These are phyloP conservation scores for Macrophomina tecta DNA, from an alignment of 2,329 filamentous ascomycete genomes.

Conservation along the genomic window DNA sequence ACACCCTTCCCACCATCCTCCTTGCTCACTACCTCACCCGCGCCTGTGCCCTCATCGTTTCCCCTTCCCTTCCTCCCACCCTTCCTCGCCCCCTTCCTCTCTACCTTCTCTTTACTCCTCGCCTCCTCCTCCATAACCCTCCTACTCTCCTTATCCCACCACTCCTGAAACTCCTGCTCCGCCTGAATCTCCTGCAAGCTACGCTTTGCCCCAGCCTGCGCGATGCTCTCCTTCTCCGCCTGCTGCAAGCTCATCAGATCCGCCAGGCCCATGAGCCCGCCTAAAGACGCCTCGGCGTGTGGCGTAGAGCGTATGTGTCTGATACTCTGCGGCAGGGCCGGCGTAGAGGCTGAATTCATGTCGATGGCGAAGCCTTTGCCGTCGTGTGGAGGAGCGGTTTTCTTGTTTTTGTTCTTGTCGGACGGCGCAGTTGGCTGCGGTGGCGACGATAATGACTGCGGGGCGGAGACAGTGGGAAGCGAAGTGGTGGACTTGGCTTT, in stretches of 20 bases:
- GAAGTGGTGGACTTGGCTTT: slow-evolving; percentile 35
- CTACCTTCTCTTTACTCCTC: slow-evolving; percentile 35
- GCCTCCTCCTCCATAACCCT: slow-evolving; percentile 68
- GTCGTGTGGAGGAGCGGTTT: neutral
- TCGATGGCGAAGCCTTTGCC: slow-evolving; percentile 31
- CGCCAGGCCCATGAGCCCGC: slow-evolving; percentile 70
- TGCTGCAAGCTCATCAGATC: slow-evolving; percentile 90
- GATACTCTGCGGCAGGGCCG: slow-evolving; percentile 52
- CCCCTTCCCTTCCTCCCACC: slow-evolving; percentile 38
- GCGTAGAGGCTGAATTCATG: slow-evolving; percentile 34
- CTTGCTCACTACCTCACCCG: neutral
- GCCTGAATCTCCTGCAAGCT: slow-evolving; percentile 94
- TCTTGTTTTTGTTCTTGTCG: slow-evolving; percentile 22
- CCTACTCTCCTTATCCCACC: slow-evolving; percentile 88
- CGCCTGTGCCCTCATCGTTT: slow-evolving; percentile 24
- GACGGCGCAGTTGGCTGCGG: slow-evolving; percentile 28
- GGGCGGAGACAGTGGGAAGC: slow-evolving; percentile 36
- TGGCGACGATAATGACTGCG: slow-evolving; percentile 26
- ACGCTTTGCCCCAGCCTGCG: slow-evolving; percentile 84
- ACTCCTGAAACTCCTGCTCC: slow-evolving; percentile 95
- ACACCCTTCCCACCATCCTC: neutral
- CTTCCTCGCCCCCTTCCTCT: slow-evolving; percentile 34
- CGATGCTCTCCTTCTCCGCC: slow-evolving; percentile 80
- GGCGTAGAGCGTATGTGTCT: slow-evolving; percentile 60
- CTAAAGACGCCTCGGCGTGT: slow-evolving; percentile 65